Evolutionary conservation across 192 early-diverging fungal species (phyloP).

Genomic region (Coemansia sp.): DNA sequence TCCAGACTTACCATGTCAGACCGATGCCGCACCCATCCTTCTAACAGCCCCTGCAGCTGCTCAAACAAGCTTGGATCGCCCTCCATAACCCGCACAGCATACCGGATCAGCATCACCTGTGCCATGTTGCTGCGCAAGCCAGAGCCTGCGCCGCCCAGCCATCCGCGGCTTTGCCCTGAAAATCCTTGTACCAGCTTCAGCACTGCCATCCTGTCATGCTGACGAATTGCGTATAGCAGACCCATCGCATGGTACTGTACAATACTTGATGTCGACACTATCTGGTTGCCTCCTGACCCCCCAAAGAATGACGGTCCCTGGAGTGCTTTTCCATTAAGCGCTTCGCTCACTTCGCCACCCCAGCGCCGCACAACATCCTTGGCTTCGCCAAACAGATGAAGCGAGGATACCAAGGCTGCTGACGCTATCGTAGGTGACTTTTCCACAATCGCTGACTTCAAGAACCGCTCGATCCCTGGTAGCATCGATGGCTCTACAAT

Average conservation of each 20-base stretch:
- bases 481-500: conserved; percentile 97
- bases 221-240: conserved; percentile 88
- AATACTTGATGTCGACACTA: conserved; percentile 73
- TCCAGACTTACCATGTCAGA: conserved; percentile 98
- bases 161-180: conserved; percentile 53
- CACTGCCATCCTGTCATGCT: conserved; percentile 98
- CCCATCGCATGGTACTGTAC: conserved; percentile 98
- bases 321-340: conserved; percentile 77
- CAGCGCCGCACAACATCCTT: conserved; percentile 94
- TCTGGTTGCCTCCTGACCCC: conserved; percentile 20
- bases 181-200: conserved; percentile 92
- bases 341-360: conserved; percentile 96
- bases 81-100: conserved; percentile 85
- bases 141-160: conserved; percentile 56
- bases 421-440: conserved; percentile 84
- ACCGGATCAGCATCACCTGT: conserved; percentile 89
- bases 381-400: conserved; percentile 79
- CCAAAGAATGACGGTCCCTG: conserved; percentile 55
- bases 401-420: conserved; percentile 86
- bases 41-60: conserved; percentile 76
- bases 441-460: conserved; percentile 97
- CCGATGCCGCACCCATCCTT: conserved; percentile 89
- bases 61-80: conserved; percentile 61
- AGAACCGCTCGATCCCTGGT: conserved; percentile 90
- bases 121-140: conserved; percentile 80